These are phyloP conservation scores for Mucor velutinosus DNA, from an alignment of 371 early-diverging fungal genomes.

Conservation along the genomic window DNA sequence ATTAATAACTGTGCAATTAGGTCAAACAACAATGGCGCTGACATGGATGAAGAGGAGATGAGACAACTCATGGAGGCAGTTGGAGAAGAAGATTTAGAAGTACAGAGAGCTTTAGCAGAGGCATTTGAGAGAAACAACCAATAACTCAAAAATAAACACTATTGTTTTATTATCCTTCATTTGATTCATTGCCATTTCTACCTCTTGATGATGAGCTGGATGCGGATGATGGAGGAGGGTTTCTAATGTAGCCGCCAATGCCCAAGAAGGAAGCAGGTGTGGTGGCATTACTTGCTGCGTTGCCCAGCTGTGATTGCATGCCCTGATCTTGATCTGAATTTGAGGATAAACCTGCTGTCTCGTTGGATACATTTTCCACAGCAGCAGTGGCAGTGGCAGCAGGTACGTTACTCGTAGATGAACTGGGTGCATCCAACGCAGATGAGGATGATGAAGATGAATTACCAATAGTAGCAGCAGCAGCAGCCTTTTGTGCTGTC, in stretches of 20 bases:
- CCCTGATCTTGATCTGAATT: slow-evolving; percentile 27
- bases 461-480: not conserved
- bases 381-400: not conserved
- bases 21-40: not conserved
- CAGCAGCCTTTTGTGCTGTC: slow-evolving; percentile 1
- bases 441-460: not conserved
- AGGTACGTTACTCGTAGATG: not conserved
- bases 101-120: slow-evolving; percentile 36
- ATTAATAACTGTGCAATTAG: not conserved
- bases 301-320: slow-evolving; percentile 18
- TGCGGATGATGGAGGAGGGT: slow-evolving; percentile 11
- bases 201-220: slow-evolving; percentile 12
- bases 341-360: slow-evolving; percentile 14
- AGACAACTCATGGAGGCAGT: slow-evolving; percentile 23
- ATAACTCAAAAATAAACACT: not conserved
- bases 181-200: slow-evolving; percentile 20
- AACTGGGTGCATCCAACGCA: not conserved
- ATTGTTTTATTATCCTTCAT: slow-evolving; percentile 16
- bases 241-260: slow-evolving; percentile 5
- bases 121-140: slow-evolving; percentile 20
- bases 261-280: slow-evolving; percentile 6
- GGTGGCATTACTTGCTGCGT: slow-evolving; percentile 11
- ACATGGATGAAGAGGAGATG: slow-evolving; percentile 16
- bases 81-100: slow-evolving; percentile 31
- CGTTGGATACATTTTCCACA: not conserved